Base-by-base conservation (phyloP, 148 eudicot genomes). In the Agrostemma githago region DNA sequence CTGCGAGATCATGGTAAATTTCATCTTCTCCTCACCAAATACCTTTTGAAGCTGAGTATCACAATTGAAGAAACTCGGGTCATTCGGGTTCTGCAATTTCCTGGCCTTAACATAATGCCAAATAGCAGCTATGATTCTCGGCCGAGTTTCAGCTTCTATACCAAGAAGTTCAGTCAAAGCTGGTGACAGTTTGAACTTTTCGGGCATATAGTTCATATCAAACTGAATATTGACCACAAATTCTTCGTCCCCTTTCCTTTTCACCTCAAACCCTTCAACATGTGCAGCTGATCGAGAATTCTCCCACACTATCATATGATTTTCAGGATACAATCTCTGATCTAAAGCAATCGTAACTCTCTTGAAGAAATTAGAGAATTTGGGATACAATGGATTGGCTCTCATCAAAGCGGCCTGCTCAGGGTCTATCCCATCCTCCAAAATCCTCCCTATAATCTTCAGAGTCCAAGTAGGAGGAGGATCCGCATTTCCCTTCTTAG, bases 51-150 rank as follows among this genome's bases (percentile, higher is more conserved):
- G 97, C 43, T 90, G 93, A 20, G 85, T 88, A 77, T 94, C 98
- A 79, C 98, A 94, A 64, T 75, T 84, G 75, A 94, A 94, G 72
- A 66, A 88, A 16, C 93, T 84, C n/a, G 98, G 97, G 72, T 94
- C 98, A 77, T 86, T 84, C 59, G 82, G 85, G 68, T 84, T 79
- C 86, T 94, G 98, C 85, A 94, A 72, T 67, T 89, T 94, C 76
- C 97, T 86, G 6, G 97, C 97, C 85, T 94, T 94, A 5, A 91
- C 96, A 81, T 94, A 91, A 58, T 94, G 98, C 97, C 98, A 94
- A 42, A 94, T 86, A 56, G 93, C 88, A 79, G 96, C 88, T 69
- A 91, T 85, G 39, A 94, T 86, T 82, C 98, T 84, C 12, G 98
- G 88, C 64, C 97, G 96, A 19, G 97, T 89, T 79, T 94, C 98